Evolutionary conservation across 768 basidiomycete species (phyloP).

Genomic region (Naganishia friedmannii): DNA sequence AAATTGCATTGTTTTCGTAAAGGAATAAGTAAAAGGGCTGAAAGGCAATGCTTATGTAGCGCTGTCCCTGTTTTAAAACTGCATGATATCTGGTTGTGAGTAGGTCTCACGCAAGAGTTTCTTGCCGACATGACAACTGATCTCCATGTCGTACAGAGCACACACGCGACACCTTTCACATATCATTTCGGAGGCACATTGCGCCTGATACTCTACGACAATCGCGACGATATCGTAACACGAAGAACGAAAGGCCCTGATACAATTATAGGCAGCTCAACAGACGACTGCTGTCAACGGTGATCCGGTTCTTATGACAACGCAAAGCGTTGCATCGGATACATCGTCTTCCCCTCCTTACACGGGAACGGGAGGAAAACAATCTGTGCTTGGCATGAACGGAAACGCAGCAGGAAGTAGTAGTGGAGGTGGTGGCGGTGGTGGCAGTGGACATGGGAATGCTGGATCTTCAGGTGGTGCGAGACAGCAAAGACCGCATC

Average conservation of each 20-base stretch:
- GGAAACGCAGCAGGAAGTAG: constrained; percentile 8
- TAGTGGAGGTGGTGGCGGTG: neutral
- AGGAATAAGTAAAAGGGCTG: neutral
- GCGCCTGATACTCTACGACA: neutral
- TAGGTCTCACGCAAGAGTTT: neutral
- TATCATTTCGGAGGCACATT: neutral
- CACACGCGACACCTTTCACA: neutral
- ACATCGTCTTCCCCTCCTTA: neutral
- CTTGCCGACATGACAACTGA: neutral
- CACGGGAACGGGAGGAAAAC: constrained; percentile 12
- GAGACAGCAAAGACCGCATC: constrained; percentile 11
- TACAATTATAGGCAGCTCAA: neutral
- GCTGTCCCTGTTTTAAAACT: neutral
- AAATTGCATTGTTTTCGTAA: neutral
- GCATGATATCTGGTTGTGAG: constrained; percentile 5
- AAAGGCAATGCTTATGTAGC: constrained; percentile 9
- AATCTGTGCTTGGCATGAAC: constrained; percentile 9
- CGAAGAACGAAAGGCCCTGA: neutral
- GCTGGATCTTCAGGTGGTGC: neutral
- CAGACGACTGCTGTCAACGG: neutral
- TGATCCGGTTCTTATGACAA: constrained; percentile 1
- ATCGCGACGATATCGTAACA: neutral
- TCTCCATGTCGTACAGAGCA: neutral
- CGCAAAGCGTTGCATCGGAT: neutral
- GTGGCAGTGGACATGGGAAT: neutral